Conservation (phyloP, 306 rosid species). For the Begonia peltatifolia region DNA sequence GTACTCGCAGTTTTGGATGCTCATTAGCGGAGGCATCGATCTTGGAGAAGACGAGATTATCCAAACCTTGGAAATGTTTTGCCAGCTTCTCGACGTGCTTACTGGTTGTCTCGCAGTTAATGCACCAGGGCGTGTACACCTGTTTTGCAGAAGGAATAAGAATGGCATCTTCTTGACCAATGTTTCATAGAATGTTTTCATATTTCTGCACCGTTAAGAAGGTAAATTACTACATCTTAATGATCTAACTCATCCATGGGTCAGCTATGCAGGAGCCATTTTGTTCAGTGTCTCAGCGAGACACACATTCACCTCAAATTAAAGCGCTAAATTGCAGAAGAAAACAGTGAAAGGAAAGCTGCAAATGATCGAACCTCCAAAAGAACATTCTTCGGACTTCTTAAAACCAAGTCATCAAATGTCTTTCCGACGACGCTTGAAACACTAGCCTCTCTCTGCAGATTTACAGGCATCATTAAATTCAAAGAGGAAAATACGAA, state of each 20-base stretch:
- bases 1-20: slow-evolving; percentile 74
- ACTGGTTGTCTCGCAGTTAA: slow-evolving; percentile 60
- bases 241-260: too few species aligned
- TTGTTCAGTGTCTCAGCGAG: too few species aligned
- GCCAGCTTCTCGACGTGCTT: slow-evolving; percentile 83
- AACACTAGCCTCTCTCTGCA: slow-evolving; percentile 45
- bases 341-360: too few species aligned
- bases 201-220: too few species aligned
- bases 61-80: slow-evolving; percentile 71
- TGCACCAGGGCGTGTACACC: slow-evolving; percentile 92
- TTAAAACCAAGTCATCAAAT: slow-evolving; percentile 54
- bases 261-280: too few species aligned
- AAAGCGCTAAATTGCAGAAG: too few species aligned
- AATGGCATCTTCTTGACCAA: background rate
- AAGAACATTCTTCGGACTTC: slow-evolving; percentile 49
- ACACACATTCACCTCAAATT: too few species aligned
- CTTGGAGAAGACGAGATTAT: slow-evolving; percentile 43
- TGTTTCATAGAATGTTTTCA: too few species aligned
- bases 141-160: slow-evolving; percentile 20
- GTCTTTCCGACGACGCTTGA: slow-evolving; percentile 57
- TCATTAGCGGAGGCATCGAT: slow-evolving; percentile 75
- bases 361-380: slow-evolving; percentile 52
- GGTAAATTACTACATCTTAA: too few species aligned
- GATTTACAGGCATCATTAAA: background rate
- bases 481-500: too few species aligned